phyloP scores from a whole-genome alignment of 1,284 basidiomycete genomes.

The Trichosporon sp. region DNA sequence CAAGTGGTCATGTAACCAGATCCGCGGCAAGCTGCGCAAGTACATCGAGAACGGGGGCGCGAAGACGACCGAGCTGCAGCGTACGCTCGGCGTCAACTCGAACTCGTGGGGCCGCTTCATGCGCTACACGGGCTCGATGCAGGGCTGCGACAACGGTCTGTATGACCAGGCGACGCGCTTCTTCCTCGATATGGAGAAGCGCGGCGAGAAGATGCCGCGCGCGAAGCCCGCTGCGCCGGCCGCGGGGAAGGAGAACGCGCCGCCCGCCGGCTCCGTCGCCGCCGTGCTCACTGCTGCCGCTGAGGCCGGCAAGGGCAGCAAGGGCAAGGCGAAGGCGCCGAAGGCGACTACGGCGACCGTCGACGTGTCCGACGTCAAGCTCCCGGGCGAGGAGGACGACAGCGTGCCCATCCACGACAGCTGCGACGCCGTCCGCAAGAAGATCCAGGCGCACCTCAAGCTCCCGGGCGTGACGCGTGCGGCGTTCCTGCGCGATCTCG shows the following conservation, averaged over 20 bases:
- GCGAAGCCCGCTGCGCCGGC: neutral
- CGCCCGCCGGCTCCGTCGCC: neutral
- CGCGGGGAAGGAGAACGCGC: neutral
- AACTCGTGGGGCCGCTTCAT: slow-evolving; percentile 11
- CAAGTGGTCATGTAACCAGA: slow-evolving; percentile 12
- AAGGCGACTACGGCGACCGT: neutral
- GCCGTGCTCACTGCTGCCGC: neutral
- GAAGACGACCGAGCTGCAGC: slow-evolving; percentile 8
- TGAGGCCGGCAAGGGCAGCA: neutral
- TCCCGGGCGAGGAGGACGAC: neutral
- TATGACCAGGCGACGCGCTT: slow-evolving; percentile 2
- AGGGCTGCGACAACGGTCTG: neutral
- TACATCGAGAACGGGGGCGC: slow-evolving; percentile 8
- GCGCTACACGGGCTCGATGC: neutral
- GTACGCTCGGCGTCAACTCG: slow-evolving; percentile 2
- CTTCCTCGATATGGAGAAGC: slow-evolving; percentile 7
- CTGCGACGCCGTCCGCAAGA: slow-evolving; percentile 6
- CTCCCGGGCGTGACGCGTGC: slow-evolving; percentile 4
- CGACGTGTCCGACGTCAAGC: slow-evolving; percentile 5
- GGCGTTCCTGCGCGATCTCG: slow-evolving; percentile 6
- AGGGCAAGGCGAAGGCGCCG: neutral
- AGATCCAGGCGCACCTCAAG: slow-evolving; percentile 8
- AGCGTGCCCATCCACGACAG: slow-evolving; percentile 7
- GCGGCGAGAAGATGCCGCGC: slow-evolving; percentile 1
- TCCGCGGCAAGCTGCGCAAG: slow-evolving; percentile 3